Evolutionary conservation across 371 early-diverging fungal genomes (phyloP), one percentile per base, ranked within the genome.

Genomic region (Rhizopus microsporus): DNA sequence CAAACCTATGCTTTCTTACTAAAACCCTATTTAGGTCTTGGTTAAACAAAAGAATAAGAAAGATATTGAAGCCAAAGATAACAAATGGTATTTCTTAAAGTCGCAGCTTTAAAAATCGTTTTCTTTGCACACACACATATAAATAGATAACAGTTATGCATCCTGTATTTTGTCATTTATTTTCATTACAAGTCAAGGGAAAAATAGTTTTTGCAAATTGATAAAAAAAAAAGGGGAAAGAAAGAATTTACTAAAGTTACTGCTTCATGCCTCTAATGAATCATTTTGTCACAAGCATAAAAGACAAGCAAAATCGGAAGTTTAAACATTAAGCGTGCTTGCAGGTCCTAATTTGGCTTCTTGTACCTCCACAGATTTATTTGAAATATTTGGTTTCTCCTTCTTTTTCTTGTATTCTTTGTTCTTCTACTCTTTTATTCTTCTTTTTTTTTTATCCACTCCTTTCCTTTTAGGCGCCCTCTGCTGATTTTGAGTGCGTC

Each of bases 51-150:
- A 62, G 15, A 52, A 15, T 16, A 42, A 32, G 30, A 45, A 40
- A 0, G 17, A 9, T 3, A 46, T 46, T 12, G 42, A 38, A 30
- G 58, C 51, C 23, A 67, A 51, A 39, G 75, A 74, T 31, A 62
- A 71, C 16, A 71, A 68, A 37, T 74, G 75, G 75, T 71, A 74
- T 45, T 68, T 58, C 39, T 59, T 71, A n/a, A 57, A 66, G 45
- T 56, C 71, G 15, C 56, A 47, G 7, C 62, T 74, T 46, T 74
- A 54, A 23, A 30, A 23, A 23, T 23, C 23, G 23, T 23, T 23
- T 23, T 23, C 23, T 23, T 37, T 37, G 46, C 4, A 29, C 7
- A 46, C 7, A 46, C 8, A 46, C 46, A 46, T 23, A 23, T 23
- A 23, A 23, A 23, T 23, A 23, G 23, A 23, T 23, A 23, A 23